These are phyloP conservation scores for Pichia insulana DNA, from an alignment of 805 yeast genomes.

Conservation along the genomic window DNA sequence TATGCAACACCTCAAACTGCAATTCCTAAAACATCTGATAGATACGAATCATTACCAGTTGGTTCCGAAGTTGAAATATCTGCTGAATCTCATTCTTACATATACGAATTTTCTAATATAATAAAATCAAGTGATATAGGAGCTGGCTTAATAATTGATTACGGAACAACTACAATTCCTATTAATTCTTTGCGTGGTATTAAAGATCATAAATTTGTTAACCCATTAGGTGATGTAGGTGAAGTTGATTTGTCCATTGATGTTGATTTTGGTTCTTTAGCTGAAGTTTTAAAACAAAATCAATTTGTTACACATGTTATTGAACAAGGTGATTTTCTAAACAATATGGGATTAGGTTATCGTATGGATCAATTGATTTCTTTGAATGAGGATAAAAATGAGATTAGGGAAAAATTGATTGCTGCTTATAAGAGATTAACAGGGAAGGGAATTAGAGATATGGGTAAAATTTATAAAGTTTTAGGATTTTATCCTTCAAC, in stretches of 20 bases:
- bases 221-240: slow-evolving; percentile 71
- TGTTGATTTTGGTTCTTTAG: slow-evolving; percentile 66
- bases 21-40: slow-evolving; percentile 40
- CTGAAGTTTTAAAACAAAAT: slow-evolving; percentile 25
- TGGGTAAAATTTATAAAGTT: slow-evolving; percentile 75
- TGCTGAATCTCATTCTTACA: slow-evolving; percentile 58
- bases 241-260: slow-evolving; percentile 75
- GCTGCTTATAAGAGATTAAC: slow-evolving; percentile 55
- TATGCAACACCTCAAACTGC: slow-evolving; percentile 54
- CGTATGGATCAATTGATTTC: slow-evolving; percentile 48
- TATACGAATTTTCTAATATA: slow-evolving; percentile 40
- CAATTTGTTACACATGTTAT: slow-evolving; percentile 19
- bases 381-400: slow-evolving; percentile 34
- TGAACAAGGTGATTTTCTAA: slow-evolving; percentile 75
- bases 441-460: slow-evolving; percentile 47
- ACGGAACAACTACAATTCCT: slow-evolving; percentile 63
- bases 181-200: slow-evolving; percentile 70
- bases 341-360: slow-evolving; percentile 64
- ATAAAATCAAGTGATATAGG: slow-evolving; percentile 36
- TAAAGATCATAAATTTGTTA: slow-evolving; percentile 58
- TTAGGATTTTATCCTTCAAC: slow-evolving; percentile 36
- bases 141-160: slow-evolving; percentile 67
- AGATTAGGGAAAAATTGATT: slow-evolving; percentile 41
- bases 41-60: slow-evolving; percentile 46
- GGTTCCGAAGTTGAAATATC: slow-evolving; percentile 64